These are phyloP conservation scores for Aspergillus terreus DNA, from an alignment of 2,329 filamentous ascomycete genomes.

Conservation along the genomic window DNA sequence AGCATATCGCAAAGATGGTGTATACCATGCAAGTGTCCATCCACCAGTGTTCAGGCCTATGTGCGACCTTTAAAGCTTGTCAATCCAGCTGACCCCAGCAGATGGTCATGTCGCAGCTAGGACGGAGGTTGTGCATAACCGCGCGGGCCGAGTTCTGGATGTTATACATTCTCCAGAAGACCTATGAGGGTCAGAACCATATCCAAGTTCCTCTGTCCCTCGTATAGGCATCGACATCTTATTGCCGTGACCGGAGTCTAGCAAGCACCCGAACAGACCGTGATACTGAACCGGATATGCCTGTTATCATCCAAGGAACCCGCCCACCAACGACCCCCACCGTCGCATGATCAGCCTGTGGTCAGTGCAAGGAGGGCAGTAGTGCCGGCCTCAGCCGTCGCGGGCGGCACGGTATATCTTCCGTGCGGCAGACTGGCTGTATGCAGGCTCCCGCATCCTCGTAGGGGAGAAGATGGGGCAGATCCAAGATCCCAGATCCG, in stretches of 20 bases:
- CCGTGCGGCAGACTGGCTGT: background rate
- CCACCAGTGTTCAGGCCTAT: background rate
- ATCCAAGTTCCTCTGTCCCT: background rate
- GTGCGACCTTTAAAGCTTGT: background rate
- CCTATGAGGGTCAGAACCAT: too few species aligned
- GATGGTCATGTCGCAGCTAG: too few species aligned
- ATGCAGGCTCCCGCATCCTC: background rate
- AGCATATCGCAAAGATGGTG: too few species aligned
- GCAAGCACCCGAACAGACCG: too few species aligned
- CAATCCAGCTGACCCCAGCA: background rate
- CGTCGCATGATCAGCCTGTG: background rate
- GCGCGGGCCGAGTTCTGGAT: background rate
- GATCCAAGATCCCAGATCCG: too few species aligned
- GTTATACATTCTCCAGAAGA: too few species aligned
- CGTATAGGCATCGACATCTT: background rate
- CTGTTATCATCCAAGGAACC: too few species aligned
- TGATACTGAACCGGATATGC: too few species aligned
- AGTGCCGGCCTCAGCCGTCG: conserved; percentile 6
- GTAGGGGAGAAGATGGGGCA: too few species aligned
- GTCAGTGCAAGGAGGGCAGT: conserved; percentile 1
- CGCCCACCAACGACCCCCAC: background rate
- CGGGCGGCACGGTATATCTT: background rate
- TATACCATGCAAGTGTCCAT: too few species aligned
- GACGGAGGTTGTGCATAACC: background rate
- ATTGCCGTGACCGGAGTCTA: too few species aligned